A percentile compares a stretch with the other conserved stretches of the same genome.
These are phyloP conservation scores for Aspergillus tamarii DNA, from an alignment of 2,329 filamentous ascomycete genomes.

Conservation along the genomic window DNA sequence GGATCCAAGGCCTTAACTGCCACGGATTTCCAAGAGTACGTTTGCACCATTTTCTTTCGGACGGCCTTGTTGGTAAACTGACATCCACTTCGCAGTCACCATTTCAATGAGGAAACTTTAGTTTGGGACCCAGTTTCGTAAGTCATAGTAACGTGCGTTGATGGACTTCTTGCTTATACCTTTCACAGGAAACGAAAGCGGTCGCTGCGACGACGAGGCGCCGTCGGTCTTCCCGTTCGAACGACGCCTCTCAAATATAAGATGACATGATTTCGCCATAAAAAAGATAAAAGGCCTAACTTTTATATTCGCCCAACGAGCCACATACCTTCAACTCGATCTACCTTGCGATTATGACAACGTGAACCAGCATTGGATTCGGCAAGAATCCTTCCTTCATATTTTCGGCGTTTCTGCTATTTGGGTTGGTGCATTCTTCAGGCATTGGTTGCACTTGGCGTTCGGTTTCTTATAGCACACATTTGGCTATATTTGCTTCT, in stretches of 20 bases:
- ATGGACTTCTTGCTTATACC: neutral
- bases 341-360: slow-evolving; percentile 13
- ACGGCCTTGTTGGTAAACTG: neutral
- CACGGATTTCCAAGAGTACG: slow-evolving; percentile 48
- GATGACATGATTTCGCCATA: slow-evolving; percentile 6
- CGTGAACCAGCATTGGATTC: slow-evolving; percentile 7
- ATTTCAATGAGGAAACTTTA: slow-evolving; percentile 36
- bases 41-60: neutral
- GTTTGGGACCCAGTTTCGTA: slow-evolving; percentile 33
- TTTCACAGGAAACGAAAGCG: slow-evolving; percentile 11
- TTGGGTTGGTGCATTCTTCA: slow-evolving; percentile 1
- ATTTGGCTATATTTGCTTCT: neutral
- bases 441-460: slow-evolving; percentile 12
- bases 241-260: slow-evolving; percentile 14
- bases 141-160: slow-evolving; percentile 4
- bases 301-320: neutral
- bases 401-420: slow-evolving; percentile 13
- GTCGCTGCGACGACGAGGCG: slow-evolving; percentile 11
- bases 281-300: neutral
- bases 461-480: slow-evolving; percentile 3
- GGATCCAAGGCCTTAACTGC: slow-evolving; percentile 52
- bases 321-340: neutral
- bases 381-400: slow-evolving; percentile 12
- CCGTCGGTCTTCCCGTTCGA: slow-evolving; percentile 13
- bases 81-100: slow-evolving; percentile 29